phyloP scores from a whole-genome alignment of 2,329 filamentous ascomycete genomes.

The Aspergillus tubingensis region DNA sequence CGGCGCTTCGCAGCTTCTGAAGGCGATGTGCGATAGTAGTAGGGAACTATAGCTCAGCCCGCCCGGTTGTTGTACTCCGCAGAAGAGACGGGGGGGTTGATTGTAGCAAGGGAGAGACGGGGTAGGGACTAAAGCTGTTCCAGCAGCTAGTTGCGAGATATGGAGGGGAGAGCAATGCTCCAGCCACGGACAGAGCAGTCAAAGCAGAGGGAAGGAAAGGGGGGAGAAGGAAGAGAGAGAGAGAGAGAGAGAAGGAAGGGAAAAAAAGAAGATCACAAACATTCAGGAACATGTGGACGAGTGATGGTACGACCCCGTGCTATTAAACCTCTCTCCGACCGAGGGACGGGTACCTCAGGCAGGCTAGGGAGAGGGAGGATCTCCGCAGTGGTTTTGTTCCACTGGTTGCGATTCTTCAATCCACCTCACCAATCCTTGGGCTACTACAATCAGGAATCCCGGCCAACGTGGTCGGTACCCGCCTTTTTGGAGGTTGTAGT shows the following conservation, averaged over 20 bases:
- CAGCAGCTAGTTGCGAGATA: constrained; percentile 19
- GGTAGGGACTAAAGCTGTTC: constrained; percentile 15
- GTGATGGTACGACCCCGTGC: constrained; percentile 14
- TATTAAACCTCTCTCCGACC: constrained; percentile 22
- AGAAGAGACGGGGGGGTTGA: neutral
- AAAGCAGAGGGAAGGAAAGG: constrained; percentile 17
- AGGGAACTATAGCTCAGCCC: neutral
- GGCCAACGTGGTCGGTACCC: constrained; percentile 1
- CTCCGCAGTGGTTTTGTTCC: constrained; percentile 1
- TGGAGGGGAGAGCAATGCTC: neutral
- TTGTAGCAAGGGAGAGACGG: constrained; percentile 13
- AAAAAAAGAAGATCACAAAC: constrained; percentile 6
- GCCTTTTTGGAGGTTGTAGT: neutral
- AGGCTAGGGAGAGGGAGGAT: neutral
- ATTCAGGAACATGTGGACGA: constrained; percentile 5
- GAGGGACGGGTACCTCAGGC: constrained; percentile 15
- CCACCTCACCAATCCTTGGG: constrained; percentile 1
- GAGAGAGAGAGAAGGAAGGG: constrained; percentile 6
- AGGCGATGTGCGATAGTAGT: neutral
- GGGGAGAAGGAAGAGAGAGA: constrained; percentile 1
- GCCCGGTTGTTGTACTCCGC: neutral
- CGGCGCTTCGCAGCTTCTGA: neutral
- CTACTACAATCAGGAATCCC: neutral
- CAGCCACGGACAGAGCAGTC: constrained; percentile 9
- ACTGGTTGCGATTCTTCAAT: constrained; percentile 5